Conservation (phyloP, 345 rosid genomes). For the Euphorbia lathyris region DNA sequence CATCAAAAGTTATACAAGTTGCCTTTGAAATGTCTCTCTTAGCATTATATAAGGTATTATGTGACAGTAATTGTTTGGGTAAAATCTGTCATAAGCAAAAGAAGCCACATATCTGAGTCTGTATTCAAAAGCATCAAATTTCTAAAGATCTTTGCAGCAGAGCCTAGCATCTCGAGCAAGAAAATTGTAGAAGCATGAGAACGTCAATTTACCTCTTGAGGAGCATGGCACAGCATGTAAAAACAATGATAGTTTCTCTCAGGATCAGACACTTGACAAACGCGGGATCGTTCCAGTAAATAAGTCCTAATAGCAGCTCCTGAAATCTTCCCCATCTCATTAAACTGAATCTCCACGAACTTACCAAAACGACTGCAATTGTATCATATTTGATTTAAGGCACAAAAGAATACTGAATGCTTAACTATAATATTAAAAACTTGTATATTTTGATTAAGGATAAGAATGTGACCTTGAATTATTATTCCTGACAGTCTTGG, state of each 20-base stretch:
- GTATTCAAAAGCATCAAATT: neutral
- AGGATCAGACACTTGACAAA: conserved; percentile 97
- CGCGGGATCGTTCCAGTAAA: conserved; percentile 95
- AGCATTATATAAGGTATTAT: neutral
- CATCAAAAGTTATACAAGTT: neutral
- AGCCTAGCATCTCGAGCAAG: neutral
- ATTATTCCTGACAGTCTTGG: conserved; percentile 93
- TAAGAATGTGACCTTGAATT: conserved; percentile 72
- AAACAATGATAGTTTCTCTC: conserved; percentile 99
- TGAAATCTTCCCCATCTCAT: conserved; percentile 74
- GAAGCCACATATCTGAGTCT: neutral
- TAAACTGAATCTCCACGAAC: conserved; percentile 99
- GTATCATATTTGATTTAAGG: conserved; percentile 1
- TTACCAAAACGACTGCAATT: conserved; percentile 89
- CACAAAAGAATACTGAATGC: conserved; percentile 14
- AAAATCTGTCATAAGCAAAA: too few relatives aligned
- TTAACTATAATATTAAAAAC: conserved; percentile 15
- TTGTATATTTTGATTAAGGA: neutral
- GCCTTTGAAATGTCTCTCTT: too few relatives aligned
- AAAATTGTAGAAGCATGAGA: neutral
- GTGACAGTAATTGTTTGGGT: too few relatives aligned
- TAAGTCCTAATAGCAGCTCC: conserved; percentile 99
- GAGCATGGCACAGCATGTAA: conserved; percentile 99
- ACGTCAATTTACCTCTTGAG: conserved; percentile 55
- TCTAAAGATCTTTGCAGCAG: neutral